phyloP scores from a whole-genome alignment of 2,329 filamentous ascomycete genomes.

The Talaromyces sp. region DNA sequence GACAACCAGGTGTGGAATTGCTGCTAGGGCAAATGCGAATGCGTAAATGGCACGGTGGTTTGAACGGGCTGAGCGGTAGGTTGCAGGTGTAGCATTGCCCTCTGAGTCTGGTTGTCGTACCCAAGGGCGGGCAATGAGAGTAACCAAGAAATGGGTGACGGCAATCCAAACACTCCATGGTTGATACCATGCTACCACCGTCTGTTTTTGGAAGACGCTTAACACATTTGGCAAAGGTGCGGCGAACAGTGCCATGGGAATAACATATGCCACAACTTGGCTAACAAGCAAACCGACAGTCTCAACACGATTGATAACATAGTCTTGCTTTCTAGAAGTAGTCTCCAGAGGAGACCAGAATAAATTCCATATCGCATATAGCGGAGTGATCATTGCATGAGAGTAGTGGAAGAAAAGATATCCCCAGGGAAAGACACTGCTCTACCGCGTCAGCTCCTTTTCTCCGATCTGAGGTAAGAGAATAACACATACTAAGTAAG shows the following conservation, averaged over 20 bases:
- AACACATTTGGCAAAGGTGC: background rate
- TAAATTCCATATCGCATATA: background rate
- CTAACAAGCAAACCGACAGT: background rate
- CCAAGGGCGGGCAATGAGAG: background rate
- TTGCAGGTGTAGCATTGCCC: background rate
- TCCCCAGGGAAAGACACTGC: background rate
- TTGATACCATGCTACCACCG: background rate
- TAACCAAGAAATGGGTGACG: background rate
- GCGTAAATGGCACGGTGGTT: background rate
- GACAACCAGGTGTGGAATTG: background rate
- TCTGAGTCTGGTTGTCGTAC: background rate
- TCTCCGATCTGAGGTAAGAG: background rate
- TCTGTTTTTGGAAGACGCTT: background rate
- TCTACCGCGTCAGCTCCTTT: background rate
- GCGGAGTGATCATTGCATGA: conserved; percentile 1
- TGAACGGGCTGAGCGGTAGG: background rate
- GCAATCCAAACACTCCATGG: conserved; percentile 1
- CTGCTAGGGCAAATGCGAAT: background rate
- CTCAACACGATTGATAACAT: background rate
- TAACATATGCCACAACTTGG: background rate
- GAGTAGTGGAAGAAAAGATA: conserved; percentile 1
- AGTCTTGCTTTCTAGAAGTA: background rate
- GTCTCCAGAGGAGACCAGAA: background rate
- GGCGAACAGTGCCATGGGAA: background rate
- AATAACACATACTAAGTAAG: conserved; percentile 1